phyloP scores from a whole-genome alignment of 768 basidiomycete species.

The Nidularia sp. region DNA sequence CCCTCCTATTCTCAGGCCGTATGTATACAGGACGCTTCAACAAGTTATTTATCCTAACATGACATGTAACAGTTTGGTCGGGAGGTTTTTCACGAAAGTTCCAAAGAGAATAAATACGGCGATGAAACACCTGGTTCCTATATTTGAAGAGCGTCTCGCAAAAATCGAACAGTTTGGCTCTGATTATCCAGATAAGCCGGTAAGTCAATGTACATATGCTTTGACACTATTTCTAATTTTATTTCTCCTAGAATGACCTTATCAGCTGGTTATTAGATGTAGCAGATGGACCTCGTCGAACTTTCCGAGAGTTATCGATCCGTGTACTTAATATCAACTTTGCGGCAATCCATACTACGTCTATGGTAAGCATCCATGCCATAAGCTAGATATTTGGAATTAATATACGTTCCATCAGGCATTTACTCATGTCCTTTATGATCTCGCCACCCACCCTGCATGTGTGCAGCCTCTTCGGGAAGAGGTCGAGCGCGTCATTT shows the following conservation, averaged over 20 bases:
- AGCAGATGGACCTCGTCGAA: conserved; percentile 23
- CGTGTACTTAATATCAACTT: conserved; percentile 31
- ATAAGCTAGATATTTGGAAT: neutral
- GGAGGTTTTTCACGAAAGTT: conserved; percentile 15
- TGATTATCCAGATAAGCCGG: conserved; percentile 27
- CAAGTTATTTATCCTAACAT: neutral
- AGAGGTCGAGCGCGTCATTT: conserved; percentile 29
- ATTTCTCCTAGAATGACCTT: conserved; percentile 32
- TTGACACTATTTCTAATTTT: neutral
- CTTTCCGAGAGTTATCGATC: conserved; percentile 20
- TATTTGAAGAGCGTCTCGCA: conserved; percentile 24
- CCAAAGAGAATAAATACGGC: conserved; percentile 14
- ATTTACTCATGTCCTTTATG: conserved; percentile 19
- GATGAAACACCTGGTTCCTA: conserved; percentile 19
- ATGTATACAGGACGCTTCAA: conserved; percentile 2
- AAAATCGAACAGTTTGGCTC: conserved; percentile 20
- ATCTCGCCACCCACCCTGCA: conserved; percentile 20
- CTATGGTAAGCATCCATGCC: conserved; percentile 20
- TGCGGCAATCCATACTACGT: conserved; percentile 34
- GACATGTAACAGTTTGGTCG: conserved; percentile 12
- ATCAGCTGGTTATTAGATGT: conserved; percentile 41
- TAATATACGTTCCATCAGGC: conserved; percentile 9
- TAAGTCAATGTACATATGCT: conserved; percentile 7
- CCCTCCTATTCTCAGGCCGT: conserved; percentile 15
- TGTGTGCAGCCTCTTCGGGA: conserved; percentile 23